Evolutionary conservation across 805 yeast genomes (phyloP).

Genomic region (Candida taoyuanica): DNA sequence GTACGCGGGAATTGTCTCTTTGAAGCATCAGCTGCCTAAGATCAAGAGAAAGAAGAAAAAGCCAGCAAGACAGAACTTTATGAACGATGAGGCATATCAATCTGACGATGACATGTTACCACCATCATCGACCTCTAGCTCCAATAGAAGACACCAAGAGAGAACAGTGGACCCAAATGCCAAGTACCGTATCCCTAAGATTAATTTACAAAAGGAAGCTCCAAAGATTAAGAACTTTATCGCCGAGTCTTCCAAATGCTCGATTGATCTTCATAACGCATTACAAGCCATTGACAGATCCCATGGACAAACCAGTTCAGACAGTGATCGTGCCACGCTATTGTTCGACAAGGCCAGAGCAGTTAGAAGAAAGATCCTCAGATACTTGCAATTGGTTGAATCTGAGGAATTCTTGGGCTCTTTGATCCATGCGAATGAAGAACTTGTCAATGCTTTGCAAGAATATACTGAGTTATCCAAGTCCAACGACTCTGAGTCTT

Average conservation of each 20-base stretch:
- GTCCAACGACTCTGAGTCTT: slow-evolving; percentile 39
- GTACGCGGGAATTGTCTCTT: slow-evolving; percentile 42
- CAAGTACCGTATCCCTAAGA: slow-evolving; percentile 59
- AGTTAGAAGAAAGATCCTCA: slow-evolving; percentile 70
- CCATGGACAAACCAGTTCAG: slow-evolving; percentile 52
- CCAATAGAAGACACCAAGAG: not conserved
- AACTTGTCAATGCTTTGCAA: slow-evolving; percentile 69
- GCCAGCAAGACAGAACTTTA: slow-evolving; percentile 31
- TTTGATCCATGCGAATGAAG: slow-evolving; percentile 85
- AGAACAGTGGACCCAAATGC: slow-evolving; percentile 34
- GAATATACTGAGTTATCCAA: slow-evolving; percentile 56
- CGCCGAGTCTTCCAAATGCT: slow-evolving; percentile 70
- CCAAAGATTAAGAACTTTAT: slow-evolving; percentile 65
- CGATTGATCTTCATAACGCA: slow-evolving; percentile 65
- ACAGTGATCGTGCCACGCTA: slow-evolving; percentile 54
- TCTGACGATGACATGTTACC: slow-evolving; percentile 26
- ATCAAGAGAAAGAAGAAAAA: slow-evolving; percentile 22
- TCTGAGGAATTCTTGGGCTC: slow-evolving; percentile 87
- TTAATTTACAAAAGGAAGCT: slow-evolving; percentile 63
- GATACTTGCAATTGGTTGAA: slow-evolving; percentile 79
- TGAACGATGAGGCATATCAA: slow-evolving; percentile 49
- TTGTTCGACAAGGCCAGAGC: slow-evolving; percentile 72
- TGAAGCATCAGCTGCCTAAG: slow-evolving; percentile 44
- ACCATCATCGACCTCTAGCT: slow-evolving; percentile 6
- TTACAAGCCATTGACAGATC: slow-evolving; percentile 39